Base-by-base conservation (phyloP, 805 yeast genomes). In the Blastobotrys mokoenaii region DNA sequence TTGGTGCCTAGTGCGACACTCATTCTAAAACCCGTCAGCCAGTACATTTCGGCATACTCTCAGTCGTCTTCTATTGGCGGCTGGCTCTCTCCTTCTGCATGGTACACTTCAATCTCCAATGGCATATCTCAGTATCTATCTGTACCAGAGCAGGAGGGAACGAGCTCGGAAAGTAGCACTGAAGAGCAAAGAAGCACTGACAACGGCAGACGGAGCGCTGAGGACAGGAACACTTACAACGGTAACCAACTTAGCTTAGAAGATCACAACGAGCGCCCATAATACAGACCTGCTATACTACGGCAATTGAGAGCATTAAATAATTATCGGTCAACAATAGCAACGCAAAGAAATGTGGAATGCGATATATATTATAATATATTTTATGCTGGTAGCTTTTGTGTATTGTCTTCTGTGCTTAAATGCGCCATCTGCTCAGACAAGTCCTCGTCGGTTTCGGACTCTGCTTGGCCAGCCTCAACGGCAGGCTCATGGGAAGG, bases 1-100 rank as follows among this genome's bases (percentile, higher is more conserved):
- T 65, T 88, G 43, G 71, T 76, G 12, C 89, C 90, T 2, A 70
- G 94, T 46, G 80, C 94, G 9, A 85, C 83, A 0, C 62, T 88
- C 40, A 79, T 85, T 18, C 66, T 88, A 51, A 83, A 84, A 57
- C 89, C 93, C 0, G 66, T 71, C 27, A 57, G 57, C 18, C 59
- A 59, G 22, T 59, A 54, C 34, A 15, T 59, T n/a, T 44, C 57
- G 47, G 62, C 69, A 41, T 55, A 61, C 51, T 22, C 59, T 44
- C 45, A 45, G 29, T 52, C 14, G 8, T 32, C 31, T 11, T 38
- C 37, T 15, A 33, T 18, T 27, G 33, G 17, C 10, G 11, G 46
- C 7, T 22, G 43, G 14, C 17, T 33, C 27, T 22, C 27, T 22
- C 27, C 27, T 8, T 22, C 27, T 22, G 27, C 27, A 22, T 22